A percentile compares a stretch with the other conserved stretches of the same genome.
Evolutionary conservation across 2,329 filamentous ascomycete species (phyloP).

Genomic region (Ophiostoma himal-ulmi): DNA sequence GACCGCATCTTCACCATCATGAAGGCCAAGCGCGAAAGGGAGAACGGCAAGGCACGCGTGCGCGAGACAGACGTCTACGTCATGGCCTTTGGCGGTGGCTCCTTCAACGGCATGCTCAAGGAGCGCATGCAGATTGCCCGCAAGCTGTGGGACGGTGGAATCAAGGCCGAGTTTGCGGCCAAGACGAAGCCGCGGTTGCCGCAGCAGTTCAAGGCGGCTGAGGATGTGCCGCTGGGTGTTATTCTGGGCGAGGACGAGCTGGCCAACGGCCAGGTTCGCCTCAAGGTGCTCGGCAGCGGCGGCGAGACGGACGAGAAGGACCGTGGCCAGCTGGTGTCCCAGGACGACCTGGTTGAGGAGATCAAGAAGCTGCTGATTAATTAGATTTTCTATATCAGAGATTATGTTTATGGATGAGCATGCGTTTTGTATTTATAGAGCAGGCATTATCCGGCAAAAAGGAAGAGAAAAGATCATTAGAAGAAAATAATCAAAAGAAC

Average conservation of each 20-base stretch:
- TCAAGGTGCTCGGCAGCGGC: constrained; percentile 65
- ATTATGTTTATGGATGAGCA: neutral
- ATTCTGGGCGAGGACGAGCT: constrained; percentile 91
- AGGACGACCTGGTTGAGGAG: constrained; percentile 57
- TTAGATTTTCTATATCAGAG: neutral
- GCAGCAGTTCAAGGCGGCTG: constrained; percentile 86
- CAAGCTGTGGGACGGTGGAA: constrained; percentile 75
- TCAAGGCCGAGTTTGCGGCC: constrained; percentile 85
- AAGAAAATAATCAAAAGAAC: neutral
- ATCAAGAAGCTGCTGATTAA: constrained; percentile 41
- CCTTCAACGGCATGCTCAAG: constrained; percentile 64
- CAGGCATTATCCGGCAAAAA: neutral
- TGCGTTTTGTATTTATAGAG: constrained; percentile 3
- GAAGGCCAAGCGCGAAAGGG: constrained; percentile 62
- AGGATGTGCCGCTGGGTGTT: constrained; percentile 78
- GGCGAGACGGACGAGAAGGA: constrained; percentile 80
- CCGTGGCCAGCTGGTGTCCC: constrained; percentile 70
- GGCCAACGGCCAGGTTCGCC: constrained; percentile 71
- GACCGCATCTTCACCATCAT: constrained; percentile 93
- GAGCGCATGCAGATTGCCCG: constrained; percentile 78
- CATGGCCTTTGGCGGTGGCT: constrained; percentile 84
- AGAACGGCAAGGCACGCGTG: constrained; percentile 44
- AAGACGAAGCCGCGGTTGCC: constrained; percentile 87
- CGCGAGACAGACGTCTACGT: constrained; percentile 86
- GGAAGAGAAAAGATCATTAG: neutral